A percentile compares a stretch with the other conserved stretches of the same genome.
Conservation (phyloP, 345 rosid species). For the Populus ilicifolia region DNA sequence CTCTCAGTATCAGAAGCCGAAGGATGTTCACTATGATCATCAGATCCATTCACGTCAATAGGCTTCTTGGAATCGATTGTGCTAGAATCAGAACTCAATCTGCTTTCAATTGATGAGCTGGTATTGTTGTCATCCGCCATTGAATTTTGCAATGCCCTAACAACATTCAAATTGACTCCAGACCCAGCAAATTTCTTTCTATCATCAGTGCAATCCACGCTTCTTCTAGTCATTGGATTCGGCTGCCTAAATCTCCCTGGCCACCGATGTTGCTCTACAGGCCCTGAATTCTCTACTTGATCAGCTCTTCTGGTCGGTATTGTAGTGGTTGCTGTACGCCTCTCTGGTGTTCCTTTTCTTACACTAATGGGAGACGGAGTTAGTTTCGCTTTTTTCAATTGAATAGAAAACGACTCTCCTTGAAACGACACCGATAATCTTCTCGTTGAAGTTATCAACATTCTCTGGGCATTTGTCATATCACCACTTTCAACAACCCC, state of each 20-base stretch:
- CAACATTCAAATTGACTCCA: constrained; percentile 34
- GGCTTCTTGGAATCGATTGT: constrained; percentile 34
- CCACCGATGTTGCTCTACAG: constrained; percentile 63
- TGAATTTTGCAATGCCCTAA: constrained; percentile 53
- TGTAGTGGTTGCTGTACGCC: constrained; percentile 44
- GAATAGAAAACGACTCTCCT: constrained; percentile 69
- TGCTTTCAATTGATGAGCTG: constrained; percentile 49
- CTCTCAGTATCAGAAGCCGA: constrained; percentile 79
- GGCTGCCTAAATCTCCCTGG: constrained; percentile 57
- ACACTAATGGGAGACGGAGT: constrained; percentile 40
- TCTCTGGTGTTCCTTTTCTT: constrained; percentile 76
- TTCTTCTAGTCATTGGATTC: constrained; percentile 60
- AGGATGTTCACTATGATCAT: constrained; percentile 29
- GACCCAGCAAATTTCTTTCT: constrained; percentile 50
- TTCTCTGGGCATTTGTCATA: constrained; percentile 52
- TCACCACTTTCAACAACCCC: constrained; percentile 23
- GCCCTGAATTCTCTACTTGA: constrained; percentile 62
- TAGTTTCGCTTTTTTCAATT: constrained; percentile 65
- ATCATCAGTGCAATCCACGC: constrained; percentile 54
- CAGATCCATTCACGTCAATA: constrained; percentile 26
- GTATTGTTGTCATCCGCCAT: constrained; percentile 35
- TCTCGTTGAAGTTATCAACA: constrained; percentile 67
- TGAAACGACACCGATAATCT: constrained; percentile 80
- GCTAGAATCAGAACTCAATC: constrained; percentile 51
- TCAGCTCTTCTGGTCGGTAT: constrained; percentile 35